phyloP scores from a whole-genome alignment of 2,329 filamentous ascomycete species.

The Orbilia brochopaga region DNA sequence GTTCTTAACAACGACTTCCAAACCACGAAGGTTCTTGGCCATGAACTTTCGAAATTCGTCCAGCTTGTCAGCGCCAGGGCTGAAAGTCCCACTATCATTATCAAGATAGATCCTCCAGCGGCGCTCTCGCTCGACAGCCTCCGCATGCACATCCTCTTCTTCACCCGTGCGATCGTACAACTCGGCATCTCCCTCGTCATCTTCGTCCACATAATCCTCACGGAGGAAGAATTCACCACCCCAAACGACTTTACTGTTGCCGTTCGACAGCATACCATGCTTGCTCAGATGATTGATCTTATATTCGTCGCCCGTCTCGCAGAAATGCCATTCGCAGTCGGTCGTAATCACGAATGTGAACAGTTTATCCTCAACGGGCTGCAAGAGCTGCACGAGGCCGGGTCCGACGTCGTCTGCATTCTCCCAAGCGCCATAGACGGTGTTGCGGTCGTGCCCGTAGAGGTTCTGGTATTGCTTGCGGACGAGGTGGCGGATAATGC shows the following conservation, averaged over 20 bases:
- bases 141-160: neutral
- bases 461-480: slow-evolving; percentile 48
- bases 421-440: slow-evolving; percentile 37
- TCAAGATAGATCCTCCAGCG: slow-evolving; percentile 47
- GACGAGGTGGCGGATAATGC: slow-evolving; percentile 38
- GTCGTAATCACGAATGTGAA: slow-evolving; percentile 47
- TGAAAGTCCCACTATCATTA: slow-evolving; percentile 47
- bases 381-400: slow-evolving; percentile 35
- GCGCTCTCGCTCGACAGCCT: neutral
- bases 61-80: slow-evolving; percentile 29
- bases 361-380: slow-evolving; percentile 41
- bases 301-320: slow-evolving; percentile 46
- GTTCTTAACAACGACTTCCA: slow-evolving; percentile 41
- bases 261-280: slow-evolving; percentile 46
- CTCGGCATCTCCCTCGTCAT: slow-evolving; percentile 24
- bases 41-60: slow-evolving; percentile 40
- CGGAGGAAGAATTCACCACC: slow-evolving; percentile 43
- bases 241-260: slow-evolving; percentile 34
- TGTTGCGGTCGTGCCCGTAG: slow-evolving; percentile 41
- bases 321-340: slow-evolving; percentile 47
- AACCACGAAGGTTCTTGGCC: slow-evolving; percentile 38
- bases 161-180: slow-evolving; percentile 18
- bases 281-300: slow-evolving; percentile 49
- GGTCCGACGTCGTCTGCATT: slow-evolving; percentile 24
- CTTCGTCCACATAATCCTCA: slow-evolving; percentile 8